Base-by-base conservation (phyloP, 2,329 filamentous ascomycete genomes). In the Anthostomella pinea region DNA sequence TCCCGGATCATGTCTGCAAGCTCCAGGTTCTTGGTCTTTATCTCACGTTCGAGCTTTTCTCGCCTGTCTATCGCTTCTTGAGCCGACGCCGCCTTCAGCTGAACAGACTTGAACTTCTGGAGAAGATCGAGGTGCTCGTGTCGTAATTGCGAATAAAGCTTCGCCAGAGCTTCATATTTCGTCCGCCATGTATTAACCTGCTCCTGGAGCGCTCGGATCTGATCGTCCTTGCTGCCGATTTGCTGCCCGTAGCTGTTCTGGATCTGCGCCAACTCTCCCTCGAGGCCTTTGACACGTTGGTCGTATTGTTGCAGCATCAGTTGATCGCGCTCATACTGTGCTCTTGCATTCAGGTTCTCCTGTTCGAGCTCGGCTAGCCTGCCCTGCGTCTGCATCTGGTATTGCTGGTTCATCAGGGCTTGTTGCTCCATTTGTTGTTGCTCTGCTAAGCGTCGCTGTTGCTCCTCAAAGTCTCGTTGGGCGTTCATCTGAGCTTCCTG, bases 1-100 rank as follows among this genome's bases (percentile, higher is more conserved):
- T 98, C 93, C 27, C 93, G 81, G 48, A 98, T 98, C 93, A 98
- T 97, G 62, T 97, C 89, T 20, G 93, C 93, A 44, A 98, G 69
- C 64, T 98, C 93, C n/a, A 98, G 72, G 59, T 98, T 98, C 78
- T 98, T 98, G 19, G 91, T 96, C 77, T 98, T 98, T 62, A 98
- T 85, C 67, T 98, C 93, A 21, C 91, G 85, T 68, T 97, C 89
- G 34, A 98, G 75, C 70, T 94, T 95, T 69, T 98, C 93, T 7
- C 91, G 83, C 52, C 79, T 83, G 39, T 97, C 93, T 46, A 97
- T 95, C 2, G 93, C 93, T 67, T 98, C 93, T 60, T 97, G 91
- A 0, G 93, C 93, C 5, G 90, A 97, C 11, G 91, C 89, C 2
- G 93, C 93, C 73, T 97, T 98, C 46, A 97, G 75, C 63, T 97